These are phyloP conservation scores for Sarocladium strictum DNA, from an alignment of 2,329 filamentous ascomycete species.

Conservation along the genomic window DNA sequence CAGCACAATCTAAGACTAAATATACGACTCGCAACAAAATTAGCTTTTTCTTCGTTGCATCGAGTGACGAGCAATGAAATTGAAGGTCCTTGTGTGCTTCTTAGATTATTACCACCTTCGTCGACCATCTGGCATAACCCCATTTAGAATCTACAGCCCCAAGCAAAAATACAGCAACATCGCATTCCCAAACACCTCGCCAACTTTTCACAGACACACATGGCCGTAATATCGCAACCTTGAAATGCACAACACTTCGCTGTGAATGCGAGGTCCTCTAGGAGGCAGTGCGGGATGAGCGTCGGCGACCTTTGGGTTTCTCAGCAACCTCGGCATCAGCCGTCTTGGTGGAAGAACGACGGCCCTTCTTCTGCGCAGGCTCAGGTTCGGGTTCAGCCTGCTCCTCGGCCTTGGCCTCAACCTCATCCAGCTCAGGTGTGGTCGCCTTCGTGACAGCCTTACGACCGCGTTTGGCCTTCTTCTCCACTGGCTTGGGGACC, in stretches of 20 bases:
- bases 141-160: too few relatives aligned
- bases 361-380: constrained; percentile 14
- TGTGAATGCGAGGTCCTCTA: neutral
- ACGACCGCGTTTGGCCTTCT: constrained; percentile 9
- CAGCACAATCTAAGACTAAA: too few relatives aligned
- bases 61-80: too few relatives aligned
- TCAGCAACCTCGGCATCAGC: constrained; percentile 15
- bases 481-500: neutral
- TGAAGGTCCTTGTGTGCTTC: too few relatives aligned
- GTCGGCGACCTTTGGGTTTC: constrained; percentile 8
- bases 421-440: neutral
- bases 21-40: neutral
- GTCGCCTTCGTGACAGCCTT: constrained; percentile 10
- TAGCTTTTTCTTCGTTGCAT: neutral
- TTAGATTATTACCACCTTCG: too few relatives aligned
- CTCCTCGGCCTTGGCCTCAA: constrained; percentile 13
- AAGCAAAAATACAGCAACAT: neutral
- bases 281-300: constrained; percentile 5
- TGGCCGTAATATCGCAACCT: neutral
- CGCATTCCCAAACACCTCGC: neutral
- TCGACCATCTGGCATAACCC: too few relatives aligned
- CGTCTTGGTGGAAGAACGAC: constrained; percentile 16
- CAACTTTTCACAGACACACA: neutral
- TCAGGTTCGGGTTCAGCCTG: constrained; percentile 14
- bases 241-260: neutral